Evolutionary conservation across 768 basidiomycete species (phyloP).

Genomic region (Piloderma croceum): DNA sequence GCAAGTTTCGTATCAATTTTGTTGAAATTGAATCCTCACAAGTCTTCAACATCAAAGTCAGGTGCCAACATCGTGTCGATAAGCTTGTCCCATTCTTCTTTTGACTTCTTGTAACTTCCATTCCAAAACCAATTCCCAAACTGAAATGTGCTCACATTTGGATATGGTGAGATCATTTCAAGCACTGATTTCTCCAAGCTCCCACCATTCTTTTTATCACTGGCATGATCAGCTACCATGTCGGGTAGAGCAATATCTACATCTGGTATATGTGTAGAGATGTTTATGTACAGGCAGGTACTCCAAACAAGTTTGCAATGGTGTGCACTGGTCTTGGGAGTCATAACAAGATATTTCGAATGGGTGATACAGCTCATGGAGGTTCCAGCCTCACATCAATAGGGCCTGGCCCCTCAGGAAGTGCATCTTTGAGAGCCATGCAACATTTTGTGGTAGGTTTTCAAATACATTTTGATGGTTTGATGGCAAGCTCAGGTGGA

Average conservation of each 20-base stretch:
- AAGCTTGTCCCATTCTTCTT: conserved; percentile 9
- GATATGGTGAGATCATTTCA: conserved; percentile 20
- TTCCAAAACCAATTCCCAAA: conserved; percentile 20
- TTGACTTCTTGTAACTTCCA: conserved; percentile 14
- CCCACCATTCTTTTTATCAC: background rate
- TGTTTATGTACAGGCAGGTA: conserved; percentile 13
- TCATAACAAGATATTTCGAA: conserved; percentile 5
- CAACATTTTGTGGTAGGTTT: conserved; percentile 7
- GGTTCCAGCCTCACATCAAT: conserved; percentile 6
- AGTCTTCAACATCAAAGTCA: conserved; percentile 12
- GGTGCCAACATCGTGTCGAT: conserved; percentile 10
- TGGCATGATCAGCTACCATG: conserved; percentile 2
- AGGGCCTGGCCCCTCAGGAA: conserved; percentile 14
- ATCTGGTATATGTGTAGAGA: conserved; percentile 1
- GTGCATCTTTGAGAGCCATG: conserved; percentile 12
- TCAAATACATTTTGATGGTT: conserved; percentile 10
- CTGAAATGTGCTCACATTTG: conserved; percentile 17
- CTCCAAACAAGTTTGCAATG: conserved; percentile 16
- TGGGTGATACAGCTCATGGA: conserved; percentile 1
- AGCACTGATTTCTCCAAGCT: no score
- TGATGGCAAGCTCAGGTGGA: no score
- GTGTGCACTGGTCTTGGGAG: conserved; percentile 15
- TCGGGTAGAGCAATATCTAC: background rate
- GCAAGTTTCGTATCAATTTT: conserved; percentile 16
- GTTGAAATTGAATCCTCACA: conserved; percentile 19